Evolutionary conservation across 2,329 filamentous ascomycete species (phyloP).

Genomic region (Monosporascus sp.): DNA sequence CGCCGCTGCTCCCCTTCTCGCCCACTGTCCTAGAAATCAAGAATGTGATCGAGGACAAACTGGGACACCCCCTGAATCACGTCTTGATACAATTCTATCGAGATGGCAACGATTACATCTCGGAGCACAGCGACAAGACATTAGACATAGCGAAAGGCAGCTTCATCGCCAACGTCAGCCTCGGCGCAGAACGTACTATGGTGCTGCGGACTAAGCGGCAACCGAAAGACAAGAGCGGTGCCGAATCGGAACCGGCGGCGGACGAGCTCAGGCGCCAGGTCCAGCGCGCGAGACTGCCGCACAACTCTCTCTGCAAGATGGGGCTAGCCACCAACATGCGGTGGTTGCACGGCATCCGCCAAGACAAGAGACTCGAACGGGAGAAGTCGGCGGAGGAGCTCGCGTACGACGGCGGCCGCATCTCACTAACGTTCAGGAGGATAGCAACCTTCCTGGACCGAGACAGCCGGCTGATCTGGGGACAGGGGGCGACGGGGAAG

Average conservation of each 20-base stretch:
- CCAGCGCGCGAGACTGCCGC: conserved; percentile 69
- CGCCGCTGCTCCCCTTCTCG: conserved; percentile 71
- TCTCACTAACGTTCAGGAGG: conserved; percentile 84
- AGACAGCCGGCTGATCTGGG: conserved; percentile 71
- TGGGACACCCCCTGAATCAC: conserved; percentile 84
- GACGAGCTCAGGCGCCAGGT: conserved; percentile 43
- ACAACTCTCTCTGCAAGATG: conserved; percentile 84
- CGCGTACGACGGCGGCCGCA: conserved; percentile 69
- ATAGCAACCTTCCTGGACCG: conserved; percentile 80
- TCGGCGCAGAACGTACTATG: conserved; percentile 92
- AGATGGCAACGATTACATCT: conserved; percentile 84
- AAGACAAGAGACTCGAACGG: conserved; percentile 67
- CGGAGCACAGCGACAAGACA: conserved; percentile 95
- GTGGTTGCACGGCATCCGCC: conserved; percentile 89
- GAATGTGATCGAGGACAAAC: conserved; percentile 59
- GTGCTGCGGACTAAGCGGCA: conserved; percentile 75
- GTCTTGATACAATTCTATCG: conserved; percentile 91
- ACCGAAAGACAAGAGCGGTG: conserved; percentile 9
- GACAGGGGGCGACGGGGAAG: conserved; percentile 78
- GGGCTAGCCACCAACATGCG: conserved; percentile 74
- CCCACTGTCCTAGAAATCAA: conserved; percentile 66
- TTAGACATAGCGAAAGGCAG: conserved; percentile 79
- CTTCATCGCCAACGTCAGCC: conserved; percentile 85
- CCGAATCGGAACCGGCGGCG: conserved; percentile 12
- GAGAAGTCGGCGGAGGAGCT: conserved; percentile 68